phyloP scores from a whole-genome alignment of 306 rosid genomes.

The Neltuma alba region DNA sequence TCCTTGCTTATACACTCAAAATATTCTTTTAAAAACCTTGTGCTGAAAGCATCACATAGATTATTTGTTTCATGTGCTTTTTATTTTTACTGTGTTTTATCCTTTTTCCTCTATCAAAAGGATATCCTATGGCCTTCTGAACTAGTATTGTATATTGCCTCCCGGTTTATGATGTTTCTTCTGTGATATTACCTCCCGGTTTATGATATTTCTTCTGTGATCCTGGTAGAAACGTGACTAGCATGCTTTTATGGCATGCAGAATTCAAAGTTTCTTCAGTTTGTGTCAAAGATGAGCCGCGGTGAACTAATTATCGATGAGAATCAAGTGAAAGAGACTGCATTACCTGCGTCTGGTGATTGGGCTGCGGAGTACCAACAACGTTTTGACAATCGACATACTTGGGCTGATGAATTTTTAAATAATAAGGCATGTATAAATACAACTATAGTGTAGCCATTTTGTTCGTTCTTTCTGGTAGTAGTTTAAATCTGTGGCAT shows the following conservation, averaged over 20 bases:
- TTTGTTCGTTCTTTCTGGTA: constrained; percentile 7
- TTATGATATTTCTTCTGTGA: neutral
- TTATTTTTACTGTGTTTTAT: constrained; percentile 21
- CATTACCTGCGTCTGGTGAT: constrained; percentile 68
- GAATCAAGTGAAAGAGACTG: constrained; percentile 80
- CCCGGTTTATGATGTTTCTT: no score
- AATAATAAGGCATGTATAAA: constrained; percentile 47
- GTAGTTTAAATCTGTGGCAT: constrained; percentile 18
- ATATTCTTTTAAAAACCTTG: neutral
- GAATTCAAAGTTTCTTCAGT: constrained; percentile 96
- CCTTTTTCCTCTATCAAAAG: constrained; percentile 2
- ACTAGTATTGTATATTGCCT: constrained; percentile 14
- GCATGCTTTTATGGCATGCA: constrained; percentile 48
- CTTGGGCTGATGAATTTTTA: constrained; percentile 90
- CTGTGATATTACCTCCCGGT: no score
- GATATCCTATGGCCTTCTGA: constrained; percentile 1
- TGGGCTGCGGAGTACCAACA: constrained; percentile 90
- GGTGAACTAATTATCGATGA: constrained; percentile 92
- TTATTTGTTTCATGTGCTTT: neutral
- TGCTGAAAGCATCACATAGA: neutral
- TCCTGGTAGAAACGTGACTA: neutral
- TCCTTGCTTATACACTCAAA: neutral
- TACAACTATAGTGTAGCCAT: constrained; percentile 29
- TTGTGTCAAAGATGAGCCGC: constrained; percentile 97
- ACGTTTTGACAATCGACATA: constrained; percentile 55